These are phyloP conservation scores for Leccinum pellstonianum DNA, from an alignment of 768 basidiomycete species.

Conservation along the genomic window DNA sequence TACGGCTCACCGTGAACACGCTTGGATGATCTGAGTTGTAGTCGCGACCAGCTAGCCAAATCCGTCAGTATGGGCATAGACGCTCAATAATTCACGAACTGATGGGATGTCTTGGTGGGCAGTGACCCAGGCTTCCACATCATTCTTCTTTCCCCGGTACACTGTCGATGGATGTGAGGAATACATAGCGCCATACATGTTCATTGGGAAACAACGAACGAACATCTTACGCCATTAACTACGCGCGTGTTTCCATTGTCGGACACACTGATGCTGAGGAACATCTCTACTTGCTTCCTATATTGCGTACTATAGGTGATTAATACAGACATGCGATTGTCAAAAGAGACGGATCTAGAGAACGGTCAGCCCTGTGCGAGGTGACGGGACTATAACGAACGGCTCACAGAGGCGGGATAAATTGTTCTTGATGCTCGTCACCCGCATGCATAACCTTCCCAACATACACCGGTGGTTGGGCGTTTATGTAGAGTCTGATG, in stretches of 20 bases:
- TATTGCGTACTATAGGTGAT: background rate
- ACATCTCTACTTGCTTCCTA: background rate
- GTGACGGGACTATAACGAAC: background rate
- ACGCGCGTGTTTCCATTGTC: background rate
- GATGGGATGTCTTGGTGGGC: too few species aligned
- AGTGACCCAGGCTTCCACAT: too few species aligned
- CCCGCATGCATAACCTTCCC: background rate
- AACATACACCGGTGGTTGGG: background rate
- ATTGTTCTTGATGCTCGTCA: background rate
- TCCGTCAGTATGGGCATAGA: too few species aligned
- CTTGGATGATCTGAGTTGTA: too few species aligned
- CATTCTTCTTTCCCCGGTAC: too few species aligned
- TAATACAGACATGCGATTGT: background rate
- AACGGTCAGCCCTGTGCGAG: background rate
- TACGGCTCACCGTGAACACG: too few species aligned
- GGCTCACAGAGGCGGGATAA: constrained; percentile 11
- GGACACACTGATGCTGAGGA: background rate
- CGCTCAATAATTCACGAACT: too few species aligned
- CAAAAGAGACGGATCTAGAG: background rate
- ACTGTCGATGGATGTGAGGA: too few species aligned
- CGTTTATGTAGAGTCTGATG: background rate
- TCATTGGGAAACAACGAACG: constrained; percentile 3
- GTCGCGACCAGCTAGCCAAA: too few species aligned
- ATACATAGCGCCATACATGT: too few species aligned
- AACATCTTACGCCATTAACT: background rate